phyloP scores from a whole-genome alignment of 2,329 filamentous ascomycete species.

The Torrubiellomyces zombiae region DNA sequence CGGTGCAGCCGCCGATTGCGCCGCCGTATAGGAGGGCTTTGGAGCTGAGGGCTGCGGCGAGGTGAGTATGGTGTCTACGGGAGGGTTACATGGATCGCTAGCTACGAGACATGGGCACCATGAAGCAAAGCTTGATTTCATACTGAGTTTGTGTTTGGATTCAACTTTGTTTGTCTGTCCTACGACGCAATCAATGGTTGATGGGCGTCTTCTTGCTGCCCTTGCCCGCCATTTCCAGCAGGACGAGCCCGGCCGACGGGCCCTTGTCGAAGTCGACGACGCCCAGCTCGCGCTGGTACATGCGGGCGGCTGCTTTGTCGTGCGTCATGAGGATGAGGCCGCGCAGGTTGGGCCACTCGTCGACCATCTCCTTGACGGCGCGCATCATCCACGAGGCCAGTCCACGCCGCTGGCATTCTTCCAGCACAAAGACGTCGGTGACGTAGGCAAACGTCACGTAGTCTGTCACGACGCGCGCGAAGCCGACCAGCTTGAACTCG shows the following conservation, averaged over 20 bases:
- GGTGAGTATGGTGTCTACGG: no score
- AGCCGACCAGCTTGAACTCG: conserved; percentile 20
- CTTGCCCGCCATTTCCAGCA: conserved; percentile 24
- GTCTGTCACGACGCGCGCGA: conserved; percentile 48
- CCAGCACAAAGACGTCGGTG: conserved; percentile 50
- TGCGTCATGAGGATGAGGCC: conserved; percentile 38
- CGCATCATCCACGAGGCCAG: conserved; percentile 49
- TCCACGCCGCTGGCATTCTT: conserved; percentile 41
- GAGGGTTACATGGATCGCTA: no score
- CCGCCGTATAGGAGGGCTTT: conserved; percentile 87
- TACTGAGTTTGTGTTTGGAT: no score
- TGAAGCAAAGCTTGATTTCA: no score
- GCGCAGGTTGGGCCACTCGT: conserved; percentile 41
- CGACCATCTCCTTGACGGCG: conserved; percentile 38
- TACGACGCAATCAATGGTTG: conserved; percentile 11
- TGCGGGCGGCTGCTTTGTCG: conserved; percentile 18
- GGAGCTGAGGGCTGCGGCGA: conserved; percentile 44
- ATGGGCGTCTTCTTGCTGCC: conserved; percentile 17
- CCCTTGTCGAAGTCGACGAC: conserved; percentile 26
- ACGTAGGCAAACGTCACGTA: conserved; percentile 49
- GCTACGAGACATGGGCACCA: no score
- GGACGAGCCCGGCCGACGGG: conserved; percentile 19
- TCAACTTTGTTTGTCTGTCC: no score
- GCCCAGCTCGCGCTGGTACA: conserved; percentile 32
- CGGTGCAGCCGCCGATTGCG: conserved; percentile 86